A percentile compares a stretch with the other conserved stretches of the same genome.
These are phyloP conservation scores for Nicotiana noctiflora DNA, from an alignment of 257 asterid genomes.

Conservation along the genomic window DNA sequence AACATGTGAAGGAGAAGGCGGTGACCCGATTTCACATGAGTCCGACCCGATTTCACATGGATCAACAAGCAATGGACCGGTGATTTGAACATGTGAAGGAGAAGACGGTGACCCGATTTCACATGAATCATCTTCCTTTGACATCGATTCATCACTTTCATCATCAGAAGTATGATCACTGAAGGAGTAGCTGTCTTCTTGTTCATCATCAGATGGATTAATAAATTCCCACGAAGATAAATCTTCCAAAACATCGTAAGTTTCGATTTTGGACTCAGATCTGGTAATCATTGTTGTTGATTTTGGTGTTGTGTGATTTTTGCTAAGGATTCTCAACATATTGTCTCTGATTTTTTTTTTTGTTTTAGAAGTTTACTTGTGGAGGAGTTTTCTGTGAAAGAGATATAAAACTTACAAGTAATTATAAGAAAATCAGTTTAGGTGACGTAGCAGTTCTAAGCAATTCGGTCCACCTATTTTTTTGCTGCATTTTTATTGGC, in stretches of 20 bases:
- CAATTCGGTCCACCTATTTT: not conserved
- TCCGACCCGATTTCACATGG: too few relatives aligned
- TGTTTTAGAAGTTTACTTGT: not conserved
- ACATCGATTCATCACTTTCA: not conserved
- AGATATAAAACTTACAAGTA: not conserved
- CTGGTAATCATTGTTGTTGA: slow-evolving; percentile 31
- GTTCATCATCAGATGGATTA: slow-evolving; percentile 56
- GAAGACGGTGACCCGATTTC: too few relatives aligned
- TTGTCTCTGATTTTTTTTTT: not conserved
- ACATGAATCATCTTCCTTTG: slow-evolving; percentile 9
- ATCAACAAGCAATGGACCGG: too few relatives aligned
- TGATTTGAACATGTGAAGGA: too few relatives aligned
- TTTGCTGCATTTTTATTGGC: slow-evolving; percentile 5
- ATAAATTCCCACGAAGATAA: slow-evolving; percentile 74
- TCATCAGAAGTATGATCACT: slow-evolving; percentile 23
- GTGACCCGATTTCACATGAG: too few relatives aligned
- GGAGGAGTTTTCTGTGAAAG: not conserved
- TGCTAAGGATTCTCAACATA: slow-evolving; percentile 32
- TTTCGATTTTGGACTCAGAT: slow-evolving; percentile 20
- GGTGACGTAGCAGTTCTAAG: not conserved
- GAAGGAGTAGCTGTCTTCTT: slow-evolving; percentile 36
- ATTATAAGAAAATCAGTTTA: not conserved
- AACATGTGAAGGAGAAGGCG: too few relatives aligned
- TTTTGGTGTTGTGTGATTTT: slow-evolving; percentile 24
- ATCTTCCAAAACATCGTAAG: slow-evolving; percentile 32